phyloP scores from a whole-genome alignment of 2,329 filamentous ascomycete genomes.

The Huntiella bhutanensis region DNA sequence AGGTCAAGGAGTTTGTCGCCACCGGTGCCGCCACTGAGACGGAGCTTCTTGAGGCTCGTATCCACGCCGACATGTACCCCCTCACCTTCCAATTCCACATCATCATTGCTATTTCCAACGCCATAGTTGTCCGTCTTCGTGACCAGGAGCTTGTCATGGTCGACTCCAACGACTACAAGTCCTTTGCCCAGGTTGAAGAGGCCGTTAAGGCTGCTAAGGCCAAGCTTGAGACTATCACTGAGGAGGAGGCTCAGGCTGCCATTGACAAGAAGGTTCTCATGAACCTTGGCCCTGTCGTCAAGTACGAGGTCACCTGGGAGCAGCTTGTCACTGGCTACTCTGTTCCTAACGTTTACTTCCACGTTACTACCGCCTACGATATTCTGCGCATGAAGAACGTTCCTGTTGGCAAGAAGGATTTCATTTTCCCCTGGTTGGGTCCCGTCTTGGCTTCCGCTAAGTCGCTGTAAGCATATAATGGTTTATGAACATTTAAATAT shows the following conservation, averaged over 20 bases:
- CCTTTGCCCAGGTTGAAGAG: neutral
- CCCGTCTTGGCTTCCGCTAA: constrained; percentile 7
- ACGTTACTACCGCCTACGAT: constrained; percentile 34
- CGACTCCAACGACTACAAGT: neutral
- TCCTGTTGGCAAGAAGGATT: constrained; percentile 38
- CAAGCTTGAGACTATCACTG: constrained; percentile 1
- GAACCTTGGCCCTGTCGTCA: constrained; percentile 15
- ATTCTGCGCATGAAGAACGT: constrained; percentile 38
- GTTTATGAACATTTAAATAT: neutral
- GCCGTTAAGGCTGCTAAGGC: neutral
- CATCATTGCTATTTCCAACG: neutral
- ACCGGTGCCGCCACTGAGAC: neutral
- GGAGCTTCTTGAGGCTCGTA: constrained; percentile 12
- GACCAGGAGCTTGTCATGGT: neutral
- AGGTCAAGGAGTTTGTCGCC: constrained; percentile 1
- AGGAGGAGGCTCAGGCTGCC: constrained; percentile 16
- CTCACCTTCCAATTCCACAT: constrained; percentile 18
- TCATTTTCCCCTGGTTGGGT: constrained; percentile 13
- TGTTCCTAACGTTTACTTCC: constrained; percentile 43
- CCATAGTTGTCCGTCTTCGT: constrained; percentile 3
- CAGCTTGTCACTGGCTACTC: constrained; percentile 20
- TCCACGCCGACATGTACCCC: constrained; percentile 20
- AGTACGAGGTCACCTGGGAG: constrained; percentile 8
- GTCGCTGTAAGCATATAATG: neutral
- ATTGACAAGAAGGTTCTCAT: constrained; percentile 17